These are phyloP conservation scores for Proliferodiscus dingleyae DNA, from an alignment of 2,329 filamentous ascomycete species.

Conservation along the genomic window DNA sequence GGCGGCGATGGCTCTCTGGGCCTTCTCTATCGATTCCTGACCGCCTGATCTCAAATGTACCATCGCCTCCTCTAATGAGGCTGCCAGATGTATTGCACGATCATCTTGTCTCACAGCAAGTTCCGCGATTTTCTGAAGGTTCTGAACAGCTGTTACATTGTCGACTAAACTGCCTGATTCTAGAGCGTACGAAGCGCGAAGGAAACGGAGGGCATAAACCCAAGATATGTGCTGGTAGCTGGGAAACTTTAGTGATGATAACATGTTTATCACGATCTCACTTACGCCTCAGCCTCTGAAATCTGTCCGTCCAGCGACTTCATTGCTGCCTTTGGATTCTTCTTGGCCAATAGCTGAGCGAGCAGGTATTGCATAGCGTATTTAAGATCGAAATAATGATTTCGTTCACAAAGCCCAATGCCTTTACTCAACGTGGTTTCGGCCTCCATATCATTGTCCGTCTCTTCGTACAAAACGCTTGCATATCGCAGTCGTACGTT, in stretches of 20 bases:
- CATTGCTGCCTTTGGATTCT: conserved; percentile 66
- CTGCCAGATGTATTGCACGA: conserved; percentile 58
- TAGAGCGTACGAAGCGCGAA: conserved; percentile 66
- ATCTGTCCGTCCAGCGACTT: conserved; percentile 68
- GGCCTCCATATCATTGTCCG: conserved; percentile 68
- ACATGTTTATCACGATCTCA: conserved; percentile 7
- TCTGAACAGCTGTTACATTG: conserved; percentile 57
- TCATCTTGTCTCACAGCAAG: conserved; percentile 59
- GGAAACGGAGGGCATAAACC: conserved; percentile 72
- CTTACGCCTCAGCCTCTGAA: conserved; percentile 60
- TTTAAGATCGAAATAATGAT: conserved; percentile 61
- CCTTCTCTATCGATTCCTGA: conserved; percentile 62
- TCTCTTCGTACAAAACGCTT: conserved; percentile 65
- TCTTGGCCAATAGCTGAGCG: conserved; percentile 64
- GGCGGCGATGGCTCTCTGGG: conserved; percentile 69
- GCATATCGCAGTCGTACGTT: conserved; percentile 67
- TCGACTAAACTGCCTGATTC: conserved; percentile 58
- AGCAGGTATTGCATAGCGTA: conserved; percentile 74
- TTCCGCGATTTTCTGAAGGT: conserved; percentile 57
- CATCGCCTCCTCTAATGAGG: conserved; percentile 64
- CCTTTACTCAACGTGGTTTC: conserved; percentile 69
- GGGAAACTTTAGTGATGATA: no score
- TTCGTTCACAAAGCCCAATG: conserved; percentile 63
- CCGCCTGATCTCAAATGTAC: conserved; percentile 61
- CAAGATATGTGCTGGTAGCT: conserved; percentile 62